Base-by-base conservation (phyloP, 169 alveolate genomes). In the Theileria sp. region DNA sequence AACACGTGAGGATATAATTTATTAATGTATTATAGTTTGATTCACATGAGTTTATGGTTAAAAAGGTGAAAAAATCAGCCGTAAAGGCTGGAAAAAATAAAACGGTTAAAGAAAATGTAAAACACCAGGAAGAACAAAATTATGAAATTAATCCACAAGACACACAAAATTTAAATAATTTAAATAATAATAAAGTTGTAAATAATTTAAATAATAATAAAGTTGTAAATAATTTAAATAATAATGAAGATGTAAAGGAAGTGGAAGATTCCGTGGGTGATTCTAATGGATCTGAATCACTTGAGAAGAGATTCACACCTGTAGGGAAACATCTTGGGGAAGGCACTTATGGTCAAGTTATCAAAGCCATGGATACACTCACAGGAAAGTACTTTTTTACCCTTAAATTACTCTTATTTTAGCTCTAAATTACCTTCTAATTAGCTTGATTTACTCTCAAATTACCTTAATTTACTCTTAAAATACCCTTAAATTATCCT, bases 331-430 rank as follows among this genome's bases (percentile, higher is more conserved):
- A 92, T 78, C 93, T 97, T 25, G 99, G 99, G 13, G 99, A 97
- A 81, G 99, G 99, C 50, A 96, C 99, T 26, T 97, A 97, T 84
- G 99, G 99, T 49, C 97, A 95, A 36, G 99, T 97, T 28, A 94
- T 94, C 71, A 94, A 95, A 80, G 98, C 98, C 19, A 93, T 87
- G 80, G 99, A 96, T 81, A 94, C 88, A 23, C 68, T 87, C 6
- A 82, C 88, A 0, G 86, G 86, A 25, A 82, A 38, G 88, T 82
- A 60, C 12, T 73, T 61, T 92, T 32, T 32, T 32, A 32, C 36
- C 36, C 36, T 32, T 32, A 32, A 17, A 64, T 19, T 26, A 7
- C 56, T 3, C 36, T 3, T 19, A 28, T 32, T 32, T 32, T 5
- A 32, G 8, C 1, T 56, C 1, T 56, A 25, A 25, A 3, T 23